Conservation (phyloP, 2,329 filamentous ascomycete species). For the Plectosphaerella plurivora region DNA sequence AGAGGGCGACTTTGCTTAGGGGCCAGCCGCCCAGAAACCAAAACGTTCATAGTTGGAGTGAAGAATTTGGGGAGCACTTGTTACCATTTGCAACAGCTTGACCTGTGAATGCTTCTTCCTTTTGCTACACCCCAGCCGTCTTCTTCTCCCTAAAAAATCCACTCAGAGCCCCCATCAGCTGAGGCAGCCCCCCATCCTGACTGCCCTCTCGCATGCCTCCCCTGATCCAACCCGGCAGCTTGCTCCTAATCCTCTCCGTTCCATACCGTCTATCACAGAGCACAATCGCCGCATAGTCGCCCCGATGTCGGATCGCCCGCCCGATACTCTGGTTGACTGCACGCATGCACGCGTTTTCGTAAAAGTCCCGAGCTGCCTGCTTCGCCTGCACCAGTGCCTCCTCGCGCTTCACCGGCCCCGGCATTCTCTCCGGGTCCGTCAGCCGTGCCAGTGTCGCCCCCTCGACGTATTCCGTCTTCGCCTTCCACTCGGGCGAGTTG, state of each 20-base stretch:
- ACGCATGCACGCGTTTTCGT: constrained; percentile 94
- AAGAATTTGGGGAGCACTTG: too few species aligned
- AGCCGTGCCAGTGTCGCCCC: constrained; percentile 42
- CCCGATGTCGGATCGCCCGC: constrained; percentile 79
- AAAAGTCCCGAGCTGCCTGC: constrained; percentile 69
- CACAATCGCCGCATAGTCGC: constrained; percentile 87
- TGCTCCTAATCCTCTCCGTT: constrained; percentile 66
- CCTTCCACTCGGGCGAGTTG: constrained; percentile 85
- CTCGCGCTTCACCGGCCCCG: constrained; percentile 7
- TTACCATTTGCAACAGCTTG: too few species aligned
- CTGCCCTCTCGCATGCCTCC: constrained; percentile 55
- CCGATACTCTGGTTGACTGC: constrained; percentile 97
- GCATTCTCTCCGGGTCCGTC: constrained; percentile 1
- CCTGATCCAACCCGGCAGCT: constrained; percentile 87
- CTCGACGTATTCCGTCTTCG: constrained; percentile 84
- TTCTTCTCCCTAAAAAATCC: constrained; percentile 55
- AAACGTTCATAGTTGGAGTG: too few species aligned
- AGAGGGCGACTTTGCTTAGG: constrained; percentile 15
- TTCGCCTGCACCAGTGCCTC: constrained; percentile 37
- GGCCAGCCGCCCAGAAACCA: too few species aligned
- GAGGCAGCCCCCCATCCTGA: constrained; percentile 46
- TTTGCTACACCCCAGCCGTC: background rate
- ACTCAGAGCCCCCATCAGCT: constrained; percentile 54
- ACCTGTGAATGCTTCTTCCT: too few species aligned
- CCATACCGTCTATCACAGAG: constrained; percentile 78